These are phyloP conservation scores for Crithidia expoeki DNA, from an alignment of 208 protist species.

Conservation along the genomic window DNA sequence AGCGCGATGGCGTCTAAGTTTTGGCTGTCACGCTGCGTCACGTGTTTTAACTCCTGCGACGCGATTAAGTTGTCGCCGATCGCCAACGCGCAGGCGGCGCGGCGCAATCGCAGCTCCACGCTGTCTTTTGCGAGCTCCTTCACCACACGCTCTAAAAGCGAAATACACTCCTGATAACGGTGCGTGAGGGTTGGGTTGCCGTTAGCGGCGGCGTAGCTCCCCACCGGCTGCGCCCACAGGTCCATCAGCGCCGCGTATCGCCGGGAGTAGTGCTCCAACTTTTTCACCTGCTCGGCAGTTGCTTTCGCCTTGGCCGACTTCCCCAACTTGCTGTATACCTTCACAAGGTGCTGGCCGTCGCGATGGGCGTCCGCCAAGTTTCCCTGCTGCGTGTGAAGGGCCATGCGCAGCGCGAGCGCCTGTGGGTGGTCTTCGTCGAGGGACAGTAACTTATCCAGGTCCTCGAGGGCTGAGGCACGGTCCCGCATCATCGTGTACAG, in stretches of 20 bases:
- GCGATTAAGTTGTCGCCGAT: slow-evolving; percentile 56
- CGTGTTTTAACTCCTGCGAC: slow-evolving; percentile 73
- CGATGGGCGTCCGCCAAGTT: slow-evolving; percentile 49
- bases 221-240: slow-evolving; percentile 36
- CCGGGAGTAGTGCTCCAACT: slow-evolving; percentile 45
- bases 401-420: slow-evolving; percentile 60
- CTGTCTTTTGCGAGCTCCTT: slow-evolving; percentile 71
- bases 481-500: slow-evolving; percentile 71
- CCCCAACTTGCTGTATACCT: slow-evolving; percentile 37
- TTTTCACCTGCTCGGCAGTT: slow-evolving; percentile 33
- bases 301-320: slow-evolving; percentile 29
- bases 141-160: slow-evolving; percentile 64
- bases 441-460: slow-evolving; percentile 62
- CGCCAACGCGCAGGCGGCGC: slow-evolving; percentile 80
- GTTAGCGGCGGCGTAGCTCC: slow-evolving; percentile 7
- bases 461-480: slow-evolving; percentile 43
- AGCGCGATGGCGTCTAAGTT: slow-evolving; percentile 77
- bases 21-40: slow-evolving; percentile 67
- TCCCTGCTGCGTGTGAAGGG: slow-evolving; percentile 58
- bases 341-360: slow-evolving; percentile 49
- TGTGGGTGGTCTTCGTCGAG: slow-evolving; percentile 47
- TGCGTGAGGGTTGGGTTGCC: slow-evolving; percentile 13
- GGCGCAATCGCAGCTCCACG: slow-evolving; percentile 77
- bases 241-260: slow-evolving; percentile 49
- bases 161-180: slow-evolving; percentile 55